These are phyloP conservation scores for Rhodomyrtus psidioides DNA, from an alignment of 441 rosid species.

Conservation along the genomic window DNA sequence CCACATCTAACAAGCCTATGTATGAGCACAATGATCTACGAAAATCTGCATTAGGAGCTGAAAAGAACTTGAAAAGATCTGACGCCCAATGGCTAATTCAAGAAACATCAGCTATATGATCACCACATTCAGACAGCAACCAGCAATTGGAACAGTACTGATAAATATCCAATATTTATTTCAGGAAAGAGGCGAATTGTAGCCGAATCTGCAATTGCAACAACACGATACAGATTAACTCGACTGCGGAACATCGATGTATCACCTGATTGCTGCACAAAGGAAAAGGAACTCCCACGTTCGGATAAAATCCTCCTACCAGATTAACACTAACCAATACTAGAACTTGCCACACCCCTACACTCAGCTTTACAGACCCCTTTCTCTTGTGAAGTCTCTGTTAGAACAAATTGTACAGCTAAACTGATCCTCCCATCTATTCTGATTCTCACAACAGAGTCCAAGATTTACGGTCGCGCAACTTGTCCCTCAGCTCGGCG, in stretches of 20 bases:
- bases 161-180: background rate
- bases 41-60: background rate
- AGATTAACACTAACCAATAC: background rate
- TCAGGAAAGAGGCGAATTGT: background rate
- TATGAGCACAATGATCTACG: background rate
- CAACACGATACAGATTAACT: background rate
- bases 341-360: constrained; percentile 17
- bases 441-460: background rate
- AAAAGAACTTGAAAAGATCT: background rate
- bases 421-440: background rate
- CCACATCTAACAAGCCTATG: background rate
- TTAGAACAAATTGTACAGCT: constrained; percentile 29
- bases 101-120: background rate
- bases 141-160: background rate
- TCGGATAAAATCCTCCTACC: constrained; percentile 15
- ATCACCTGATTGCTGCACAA: background rate
- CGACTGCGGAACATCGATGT: background rate
- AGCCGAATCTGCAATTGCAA: background rate
- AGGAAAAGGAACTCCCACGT: background rate
- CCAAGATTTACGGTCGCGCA: background rate
- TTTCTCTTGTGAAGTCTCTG: constrained; percentile 7
- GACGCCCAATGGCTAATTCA: background rate
- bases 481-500: background rate
- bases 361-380: constrained; percentile 23
- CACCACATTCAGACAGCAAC: background rate